Evolutionary conservation across 1,284 basidiomycete species (phyloP), one percentile per base, ranked within the genome.

Genomic region (Pulveroboletus sp.): DNA sequence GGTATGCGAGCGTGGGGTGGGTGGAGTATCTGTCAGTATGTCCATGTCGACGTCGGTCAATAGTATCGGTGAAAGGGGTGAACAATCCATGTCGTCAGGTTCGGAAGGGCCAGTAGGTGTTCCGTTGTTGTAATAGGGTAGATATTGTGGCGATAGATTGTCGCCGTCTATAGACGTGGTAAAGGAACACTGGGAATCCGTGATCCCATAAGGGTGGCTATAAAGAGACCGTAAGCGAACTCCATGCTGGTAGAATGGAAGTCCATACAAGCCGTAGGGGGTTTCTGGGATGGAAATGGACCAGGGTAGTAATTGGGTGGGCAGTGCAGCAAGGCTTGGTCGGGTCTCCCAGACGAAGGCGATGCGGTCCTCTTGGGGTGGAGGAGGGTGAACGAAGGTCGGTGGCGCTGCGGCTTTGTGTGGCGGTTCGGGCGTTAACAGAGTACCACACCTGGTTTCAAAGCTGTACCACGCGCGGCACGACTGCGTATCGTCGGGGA

Each of bases 81-180:
- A 36, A n/a, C 54, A 62, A n/a, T 62, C 62, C 60, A 62, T 62
- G 33, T 58, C 59, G 47, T 61, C 57, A 18, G 42, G 25, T 29
- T 36, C 52, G n/a, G 52, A 15, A n/a, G 26, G 15, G 35, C n/a
- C n/a, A n/a, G 35, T 36, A 29, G 20, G 3, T 25, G 22, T 29
- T 38, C 22, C 40, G 28, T 14, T 15, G 2, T 2, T 43, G n/a
- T 24, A 33, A 39, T 26, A 20, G n/a, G 8, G n/a, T 43, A 59
- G 50, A 55, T 45, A 5, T n/a, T 60, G 48, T 2, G 15, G 29
- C 1, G 20, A 18, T 40, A 35, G 35, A 53, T 54, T 38, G 25
- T 12, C 24, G n/a, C 20, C 45, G 31, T n/a, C 36, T 43, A 28
- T 12, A 24, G 31, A 14, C 39, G 15, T 24, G 33, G 24, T n/a